Evolutionary conservation across 2,329 filamentous ascomycete genomes (phyloP).

Genomic region (Pseudogymnoascus sp.): DNA sequence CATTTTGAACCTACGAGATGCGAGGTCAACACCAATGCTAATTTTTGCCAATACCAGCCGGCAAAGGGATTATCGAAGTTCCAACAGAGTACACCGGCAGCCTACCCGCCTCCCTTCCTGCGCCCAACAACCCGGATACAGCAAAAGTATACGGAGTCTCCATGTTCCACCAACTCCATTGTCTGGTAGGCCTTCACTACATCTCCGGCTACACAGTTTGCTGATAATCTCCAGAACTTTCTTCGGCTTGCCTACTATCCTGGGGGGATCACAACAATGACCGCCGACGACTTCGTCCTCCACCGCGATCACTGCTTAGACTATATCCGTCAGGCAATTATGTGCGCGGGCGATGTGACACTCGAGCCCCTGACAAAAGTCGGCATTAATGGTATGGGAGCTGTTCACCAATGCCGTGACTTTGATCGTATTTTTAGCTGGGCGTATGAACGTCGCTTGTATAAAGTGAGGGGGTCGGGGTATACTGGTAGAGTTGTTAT

Average conservation of each 20-base stretch:
- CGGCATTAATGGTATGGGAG: constrained; percentile 15
- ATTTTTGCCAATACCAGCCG: not conserved
- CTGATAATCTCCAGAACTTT: not conserved
- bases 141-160: constrained; percentile 17
- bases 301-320: constrained; percentile 15
- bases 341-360: constrained; percentile 16
- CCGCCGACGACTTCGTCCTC: constrained; percentile 2
- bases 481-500: no score
- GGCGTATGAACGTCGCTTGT: not conserved
- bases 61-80: not conserved
- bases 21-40: not conserved
- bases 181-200: constrained; percentile 7
- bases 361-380: constrained; percentile 15
- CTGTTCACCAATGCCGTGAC: constrained; percentile 13
- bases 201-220: not conserved
- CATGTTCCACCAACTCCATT: constrained; percentile 19
- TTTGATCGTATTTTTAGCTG: constrained; percentile 15
- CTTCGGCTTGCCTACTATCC: not conserved
- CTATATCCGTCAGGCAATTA: constrained; percentile 13
- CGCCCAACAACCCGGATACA: constrained; percentile 6
- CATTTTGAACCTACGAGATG: not conserved
- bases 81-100: not conserved
- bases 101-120: not conserved
- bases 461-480: not conserved
- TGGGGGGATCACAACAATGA: not conserved